Base-by-base conservation (phyloP, 495 filamentous ascomycete species). In the Acidomyces sp. region DNA sequence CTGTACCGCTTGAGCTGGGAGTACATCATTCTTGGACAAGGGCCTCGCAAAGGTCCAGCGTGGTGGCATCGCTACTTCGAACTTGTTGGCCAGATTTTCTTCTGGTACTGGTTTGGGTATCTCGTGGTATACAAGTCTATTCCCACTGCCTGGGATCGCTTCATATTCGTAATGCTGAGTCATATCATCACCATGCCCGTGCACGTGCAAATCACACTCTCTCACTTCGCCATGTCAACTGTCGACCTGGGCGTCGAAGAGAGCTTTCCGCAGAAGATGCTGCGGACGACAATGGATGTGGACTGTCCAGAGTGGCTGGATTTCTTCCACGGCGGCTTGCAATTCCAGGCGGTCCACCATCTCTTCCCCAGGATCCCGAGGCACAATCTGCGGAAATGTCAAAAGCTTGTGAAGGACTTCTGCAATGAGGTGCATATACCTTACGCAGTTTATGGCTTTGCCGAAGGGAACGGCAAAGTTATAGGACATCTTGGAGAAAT, bases 301-400 rank as follows among this genome's bases (percentile, higher is more conserved):
- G 88, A 94, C 56, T 97, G 90, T 56, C 84, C 90, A 1, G 65
- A 75, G 21, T 97, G 90, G 90, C 68, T 97, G 13, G 90, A 97
- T 54, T 97, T 92, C 58, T 74, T 97, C 59, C 90, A 97, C 53
- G 90, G 90, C 13, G 90, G 90, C 25, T 64, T 97, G 55, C 90
- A 97, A 59, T 96, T 95, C 58, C 90, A 97, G 59, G 90, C 81
- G 22, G 82, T 97, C 41, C 90, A 97, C 49, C 90, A 97, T 58
- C 67, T 97, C 13, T 97, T 76, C 54, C 90, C 90, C 10, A 73
- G 90, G n/a, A 83, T 97, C 46, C 90, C 90, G 27, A 70, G 90
- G 28, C 92, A 97, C 53, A 97, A 97, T 60, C 72, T 97, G 34
- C 73, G 90, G 19, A 66, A 67, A 34, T 76, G 83, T 6, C 90